These are phyloP conservation scores for Collybiopsis confluens DNA, from an alignment of 768 basidiomycete species.

Conservation along the genomic window DNA sequence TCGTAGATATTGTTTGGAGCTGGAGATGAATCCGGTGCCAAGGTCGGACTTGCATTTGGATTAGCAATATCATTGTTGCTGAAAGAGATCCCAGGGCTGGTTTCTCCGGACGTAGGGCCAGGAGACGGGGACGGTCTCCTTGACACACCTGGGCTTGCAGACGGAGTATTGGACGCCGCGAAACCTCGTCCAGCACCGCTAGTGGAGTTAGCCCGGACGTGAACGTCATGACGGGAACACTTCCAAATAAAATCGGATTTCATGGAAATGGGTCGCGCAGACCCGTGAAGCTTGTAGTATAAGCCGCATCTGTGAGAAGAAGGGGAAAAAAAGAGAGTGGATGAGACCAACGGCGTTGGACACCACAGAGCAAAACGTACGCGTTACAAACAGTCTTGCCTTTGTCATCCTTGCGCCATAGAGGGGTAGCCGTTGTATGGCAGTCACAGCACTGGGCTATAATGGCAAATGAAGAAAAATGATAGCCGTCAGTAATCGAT, in stretches of 20 bases:
- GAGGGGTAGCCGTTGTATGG: constrained; percentile 83
- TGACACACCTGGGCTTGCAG: constrained; percentile 70
- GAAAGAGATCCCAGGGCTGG: no score
- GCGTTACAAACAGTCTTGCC: constrained; percentile 90
- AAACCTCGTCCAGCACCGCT: constrained; percentile 32
- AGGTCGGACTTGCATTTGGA: constrained; percentile 36
- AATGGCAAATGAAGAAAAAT: constrained; percentile 16
- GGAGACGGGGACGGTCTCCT: constrained; percentile 66
- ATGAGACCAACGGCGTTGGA: no score
- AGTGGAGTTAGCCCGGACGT: constrained; percentile 20
- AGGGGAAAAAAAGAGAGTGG: constrained; percentile 3
- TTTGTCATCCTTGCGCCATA: constrained; percentile 90
- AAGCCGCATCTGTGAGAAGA: constrained; percentile 60
- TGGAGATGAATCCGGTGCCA: constrained; percentile 69
- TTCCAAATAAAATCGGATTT: constrained; percentile 89
- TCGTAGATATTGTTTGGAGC: constrained; percentile 19
- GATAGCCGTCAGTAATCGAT: no score
- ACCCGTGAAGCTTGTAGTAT: constrained; percentile 84
- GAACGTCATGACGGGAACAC: constrained; percentile 76
- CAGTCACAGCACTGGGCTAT: constrained; percentile 87
- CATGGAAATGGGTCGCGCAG: constrained; percentile 85
- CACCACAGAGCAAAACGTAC: no score
- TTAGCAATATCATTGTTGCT: no score
- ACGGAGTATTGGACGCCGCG: constrained; percentile 55
- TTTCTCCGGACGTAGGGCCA: constrained; percentile 25